Evolutionary conservation across 176 grass and related monocot species (phyloP), one percentile per base, ranked within the genome.

Genomic region (Hyparrhenia diplandra): DNA sequence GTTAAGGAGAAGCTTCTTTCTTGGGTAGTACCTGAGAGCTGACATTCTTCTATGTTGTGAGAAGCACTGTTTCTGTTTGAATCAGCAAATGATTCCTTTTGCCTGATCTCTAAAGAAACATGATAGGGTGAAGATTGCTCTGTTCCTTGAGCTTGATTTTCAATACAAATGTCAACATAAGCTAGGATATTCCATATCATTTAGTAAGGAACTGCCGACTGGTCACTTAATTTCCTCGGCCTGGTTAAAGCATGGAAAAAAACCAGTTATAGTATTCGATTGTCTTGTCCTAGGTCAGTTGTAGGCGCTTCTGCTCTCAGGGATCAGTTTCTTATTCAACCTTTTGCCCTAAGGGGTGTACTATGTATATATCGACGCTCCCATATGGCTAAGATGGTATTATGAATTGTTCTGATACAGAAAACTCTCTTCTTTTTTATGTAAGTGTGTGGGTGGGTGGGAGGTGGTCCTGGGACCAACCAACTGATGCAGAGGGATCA

Each of bases 1-100:
- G 92, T 99, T 13, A 84, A 95, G 47, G 76, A 91, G 66, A 90
- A 95, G 55, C 92, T 99, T 64, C 64, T 87, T 64, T 99, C 88
- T 36, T 91, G 88, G 92, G 84, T 88, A 30, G 71, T 82, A 58
- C 41, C 81, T 20, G 88, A 91, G 47, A 79, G 76, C 66, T 90
- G 85, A 86, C 73, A 74, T 80, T 74, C 39, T 81, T 81, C 10
- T n/a, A 21, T 0, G 2, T 13, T 36, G 17, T 23, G 24, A 62
- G n/a, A 63, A 39, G 72, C 69, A 49, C n/a, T n/a, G n/a, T n/a
- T n/a, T n/a, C 25, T 54, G 59, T 27, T 29, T 51, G 35, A 64
- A 64, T 29, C 21, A 55, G 12, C 43, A 71, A 18, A 83, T 69
- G 55, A n/a, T n/a, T n/a, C n/a, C 6, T 32, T 20, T n/a, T 67